Conservation (phyloP, 108 stramenopile genomes). For the Cyclotella choctawhatcheeana region DNA sequence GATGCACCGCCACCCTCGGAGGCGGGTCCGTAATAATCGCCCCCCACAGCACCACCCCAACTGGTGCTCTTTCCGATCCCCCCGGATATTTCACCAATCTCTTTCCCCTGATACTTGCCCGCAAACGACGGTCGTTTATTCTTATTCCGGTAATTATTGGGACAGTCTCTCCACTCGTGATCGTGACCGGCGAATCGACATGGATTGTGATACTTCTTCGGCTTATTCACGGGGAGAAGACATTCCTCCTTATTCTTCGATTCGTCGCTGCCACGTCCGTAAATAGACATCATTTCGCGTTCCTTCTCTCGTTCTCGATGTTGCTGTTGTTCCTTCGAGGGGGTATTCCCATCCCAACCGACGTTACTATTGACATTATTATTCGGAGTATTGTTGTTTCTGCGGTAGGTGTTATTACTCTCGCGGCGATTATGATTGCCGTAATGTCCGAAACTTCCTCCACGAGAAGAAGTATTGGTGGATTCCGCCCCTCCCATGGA, state of each 20-base stretch:
- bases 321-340: constrained; percentile 2
- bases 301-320: constrained; percentile 22
- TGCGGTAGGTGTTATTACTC: neutral
- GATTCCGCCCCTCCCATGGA: too few relatives aligned
- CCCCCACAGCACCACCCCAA: constrained; percentile 11
- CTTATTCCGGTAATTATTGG: constrained; percentile 50
- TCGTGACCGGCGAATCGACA: constrained; percentile 45
- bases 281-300: constrained; percentile 43
- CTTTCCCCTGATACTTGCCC: neutral
- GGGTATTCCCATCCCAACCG: too few relatives aligned
- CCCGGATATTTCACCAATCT: neutral
- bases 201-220: constrained; percentile 37
- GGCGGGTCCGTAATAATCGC: constrained; percentile 15
- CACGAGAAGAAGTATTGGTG: too few relatives aligned
- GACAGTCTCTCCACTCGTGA: constrained; percentile 51
- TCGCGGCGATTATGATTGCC: neutral
- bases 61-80: constrained; percentile 12
- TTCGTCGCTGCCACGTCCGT: constrained; percentile 33
- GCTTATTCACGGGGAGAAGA: neutral
- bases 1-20: neutral
- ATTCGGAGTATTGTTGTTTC: neutral
- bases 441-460: constrained; percentile 17
- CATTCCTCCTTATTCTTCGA: neutral
- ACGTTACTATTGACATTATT: too few relatives aligned
- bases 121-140: constrained; percentile 19